A percentile compares a stretch with the other conserved stretches of the same genome.
Conservation (phyloP, 1,284 basidiomycete species). For the Apiotrichum mycotoxinovorans region DNA sequence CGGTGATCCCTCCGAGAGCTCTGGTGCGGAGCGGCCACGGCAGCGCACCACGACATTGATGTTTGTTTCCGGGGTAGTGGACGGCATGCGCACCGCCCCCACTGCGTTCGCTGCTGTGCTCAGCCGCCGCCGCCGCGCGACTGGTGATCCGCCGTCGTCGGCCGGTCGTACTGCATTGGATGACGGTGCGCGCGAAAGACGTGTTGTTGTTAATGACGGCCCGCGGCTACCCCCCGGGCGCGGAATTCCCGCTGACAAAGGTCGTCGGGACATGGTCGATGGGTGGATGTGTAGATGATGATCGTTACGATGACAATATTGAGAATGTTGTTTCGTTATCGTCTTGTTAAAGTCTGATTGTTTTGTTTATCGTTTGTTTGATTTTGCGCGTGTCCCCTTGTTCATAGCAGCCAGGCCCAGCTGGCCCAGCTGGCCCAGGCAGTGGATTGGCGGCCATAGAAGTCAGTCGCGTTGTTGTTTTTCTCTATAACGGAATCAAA, state of each 20-base stretch:
- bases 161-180: neutral
- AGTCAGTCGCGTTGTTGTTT: slow-evolving; percentile 5
- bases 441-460: too few species aligned
- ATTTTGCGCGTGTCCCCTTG: too few species aligned
- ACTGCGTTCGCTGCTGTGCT: neutral
- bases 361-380: neutral
- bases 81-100: slow-evolving; percentile 3
- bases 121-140: neutral
- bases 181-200: neutral
- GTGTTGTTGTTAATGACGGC: slow-evolving; percentile 9
- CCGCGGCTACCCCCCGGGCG: slow-evolving; percentile 21
- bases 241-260: slow-evolving; percentile 19
- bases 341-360: slow-evolving; percentile 2
- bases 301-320: too few species aligned
- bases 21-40: slow-evolving; percentile 62
- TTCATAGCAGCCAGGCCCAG: too few species aligned
- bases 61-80: slow-evolving; percentile 53
- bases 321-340: neutral
- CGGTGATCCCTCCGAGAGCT: slow-evolving; percentile 73
- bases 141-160: neutral
- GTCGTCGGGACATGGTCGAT: slow-evolving; percentile 32
- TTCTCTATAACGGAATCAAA: neutral
- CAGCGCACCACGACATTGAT: slow-evolving; percentile 91
- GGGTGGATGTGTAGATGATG: slow-evolving; percentile 5
- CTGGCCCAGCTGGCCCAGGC: too few species aligned